Conservation (phyloP, 2,329 filamentous ascomycete species). For the Camillea tinctor region DNA sequence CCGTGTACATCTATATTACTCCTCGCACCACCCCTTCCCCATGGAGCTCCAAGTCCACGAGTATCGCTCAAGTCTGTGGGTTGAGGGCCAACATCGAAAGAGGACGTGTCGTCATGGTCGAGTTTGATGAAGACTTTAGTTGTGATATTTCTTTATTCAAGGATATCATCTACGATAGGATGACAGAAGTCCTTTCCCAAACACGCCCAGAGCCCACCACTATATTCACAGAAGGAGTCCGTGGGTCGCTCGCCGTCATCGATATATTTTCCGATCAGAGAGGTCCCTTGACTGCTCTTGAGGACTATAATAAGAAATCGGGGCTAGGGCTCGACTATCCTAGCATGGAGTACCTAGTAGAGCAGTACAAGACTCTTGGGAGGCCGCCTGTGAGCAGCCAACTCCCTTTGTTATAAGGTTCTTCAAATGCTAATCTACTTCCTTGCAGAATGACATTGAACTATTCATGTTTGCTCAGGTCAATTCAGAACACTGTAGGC, state of each 20-base stretch:
- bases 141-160: constrained; percentile 54
- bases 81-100: constrained; percentile 62
- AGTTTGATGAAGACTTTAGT: constrained; percentile 52
- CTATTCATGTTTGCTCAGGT: constrained; percentile 99
- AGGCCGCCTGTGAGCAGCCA: constrained; percentile 51
- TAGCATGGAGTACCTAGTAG: constrained; percentile 93
- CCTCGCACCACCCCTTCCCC: constrained; percentile 86
- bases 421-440: not conserved
- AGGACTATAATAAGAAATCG: constrained; percentile 78
- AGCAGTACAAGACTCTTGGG: constrained; percentile 68
- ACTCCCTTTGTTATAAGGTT: constrained; percentile 26
- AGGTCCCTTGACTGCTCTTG: constrained; percentile 68
- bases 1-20: constrained; percentile 67
- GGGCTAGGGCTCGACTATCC: constrained; percentile 84
- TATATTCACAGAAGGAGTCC: constrained; percentile 74
- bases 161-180: constrained; percentile 83
- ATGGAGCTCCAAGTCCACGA: constrained; percentile 82
- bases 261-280: constrained; percentile 66
- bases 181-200: constrained; percentile 81
- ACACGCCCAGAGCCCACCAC: constrained; percentile 65
- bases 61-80: constrained; percentile 46
- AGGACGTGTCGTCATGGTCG: constrained; percentile 73
- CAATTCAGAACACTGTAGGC: constrained; percentile 78
- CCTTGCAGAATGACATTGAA: constrained; percentile 78
- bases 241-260: constrained; percentile 68